Evolutionary conservation across 495 filamentous ascomycete species (phyloP).

Genomic region (Rostrohypoxylon terebratum): DNA sequence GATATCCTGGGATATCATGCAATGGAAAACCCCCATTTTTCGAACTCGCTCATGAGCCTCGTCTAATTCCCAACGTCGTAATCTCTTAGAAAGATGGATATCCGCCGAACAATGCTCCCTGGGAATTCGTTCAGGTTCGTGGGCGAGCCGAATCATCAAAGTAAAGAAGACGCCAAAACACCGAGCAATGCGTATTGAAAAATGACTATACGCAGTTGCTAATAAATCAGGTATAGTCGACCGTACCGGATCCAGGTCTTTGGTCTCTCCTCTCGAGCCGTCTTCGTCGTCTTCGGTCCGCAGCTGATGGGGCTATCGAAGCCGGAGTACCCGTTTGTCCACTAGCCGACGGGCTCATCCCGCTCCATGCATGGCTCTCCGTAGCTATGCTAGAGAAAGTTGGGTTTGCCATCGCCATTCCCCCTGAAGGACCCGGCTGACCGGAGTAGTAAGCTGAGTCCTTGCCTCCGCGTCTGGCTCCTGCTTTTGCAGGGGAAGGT

Average conservation of each 20-base stretch:
- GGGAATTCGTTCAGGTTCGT: conserved; percentile 38
- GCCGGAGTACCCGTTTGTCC: conserved; percentile 37
- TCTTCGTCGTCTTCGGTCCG: conserved; percentile 60
- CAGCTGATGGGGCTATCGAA: conserved; percentile 47
- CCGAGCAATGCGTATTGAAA: conserved; percentile 38
- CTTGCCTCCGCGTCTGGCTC: conserved; percentile 57
- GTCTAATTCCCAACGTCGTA: conserved; percentile 32
- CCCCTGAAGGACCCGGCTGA: conserved; percentile 56
- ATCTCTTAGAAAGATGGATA: conserved; percentile 14
- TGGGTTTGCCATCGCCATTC: conserved; percentile 45
- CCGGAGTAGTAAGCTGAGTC: conserved; percentile 68
- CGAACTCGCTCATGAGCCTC: conserved; percentile 19
- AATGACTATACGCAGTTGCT: conserved; percentile 14
- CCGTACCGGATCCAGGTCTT: conserved; percentile 45
- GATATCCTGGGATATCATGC: conserved; percentile 32
- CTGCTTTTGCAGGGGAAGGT: conserved; percentile 60
- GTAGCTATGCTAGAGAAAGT: conserved; percentile 59
- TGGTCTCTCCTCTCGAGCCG: conserved; percentile 61
- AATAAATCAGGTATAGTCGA: conserved; percentile 56
- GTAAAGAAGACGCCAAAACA: conserved; percentile 49
- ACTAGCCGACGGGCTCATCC: conserved; percentile 52
- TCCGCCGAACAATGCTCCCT: conserved; percentile 25
- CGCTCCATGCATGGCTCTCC: conserved; percentile 59
- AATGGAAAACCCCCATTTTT: conserved; percentile 18
- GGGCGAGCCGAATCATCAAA: conserved; percentile 26